Evolutionary conservation across 2,329 filamentous ascomycete species (phyloP), one percentile per base, ranked within the genome.

Genomic region (Nemania sp.): DNA sequence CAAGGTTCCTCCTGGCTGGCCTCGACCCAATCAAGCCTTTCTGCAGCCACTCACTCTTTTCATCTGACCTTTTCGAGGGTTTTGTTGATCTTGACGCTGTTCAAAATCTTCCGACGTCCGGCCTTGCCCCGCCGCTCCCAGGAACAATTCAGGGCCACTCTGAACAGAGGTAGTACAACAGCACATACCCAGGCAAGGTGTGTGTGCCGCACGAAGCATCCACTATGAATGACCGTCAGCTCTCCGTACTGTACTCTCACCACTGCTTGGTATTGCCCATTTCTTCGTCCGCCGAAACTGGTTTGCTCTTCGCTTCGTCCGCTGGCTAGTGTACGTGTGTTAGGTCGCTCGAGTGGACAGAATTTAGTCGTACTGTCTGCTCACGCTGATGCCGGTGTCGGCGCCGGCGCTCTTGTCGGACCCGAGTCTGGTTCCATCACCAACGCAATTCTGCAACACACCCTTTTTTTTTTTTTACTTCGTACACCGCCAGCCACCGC

Each of bases 41-140:
- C 34, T 11, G 35, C 35, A 39, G 5, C 5, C 25, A 29, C n/a
- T 29, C 25, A 29, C 25, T 39, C 12, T n/a, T 18, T 47, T 55
- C 51, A 32, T 40, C 39, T 46, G 11, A 42, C 39, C 21, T 43
- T 45, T 20, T 17, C 7, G 15, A 12, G 29, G n/a, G n/a, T 40
- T 43, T 55, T 47, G 46, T 54, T 59, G 60, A 53, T 62, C 55
- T 21, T 34, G n/a, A 10, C 15, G 39, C 45, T 34, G 29, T 47
- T 47, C 12, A 7, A 17, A 50, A 45, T 46, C 53, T 57, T 62
- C 51, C 46, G 40, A 56, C 43, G 25, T n/a, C 20, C 47, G 48
- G 56, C 47, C 42, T 43, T 51, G 9, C 20, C 43, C 32, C 3
- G 25, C 32, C 3, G 25, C 7, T 29, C 25, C 39, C 18, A 37